phyloP scores from a whole-genome alignment of 2,329 filamentous ascomycete species.

The Fusarium graminum region DNA sequence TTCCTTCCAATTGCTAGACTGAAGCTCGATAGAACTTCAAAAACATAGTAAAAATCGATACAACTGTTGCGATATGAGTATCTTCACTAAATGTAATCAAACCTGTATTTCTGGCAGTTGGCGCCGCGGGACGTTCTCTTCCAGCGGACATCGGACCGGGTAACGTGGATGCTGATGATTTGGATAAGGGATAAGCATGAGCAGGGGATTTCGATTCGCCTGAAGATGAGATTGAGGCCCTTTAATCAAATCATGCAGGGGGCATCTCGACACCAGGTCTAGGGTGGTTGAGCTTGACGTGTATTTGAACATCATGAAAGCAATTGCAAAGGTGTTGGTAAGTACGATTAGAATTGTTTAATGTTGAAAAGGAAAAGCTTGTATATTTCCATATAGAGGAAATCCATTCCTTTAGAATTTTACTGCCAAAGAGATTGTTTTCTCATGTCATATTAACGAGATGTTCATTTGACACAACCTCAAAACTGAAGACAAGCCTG shows the following conservation, averaged over 20 bases:
- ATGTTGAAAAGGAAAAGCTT: too few relatives aligned
- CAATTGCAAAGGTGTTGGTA: too few relatives aligned
- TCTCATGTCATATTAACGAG: too few relatives aligned
- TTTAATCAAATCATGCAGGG: slow-evolving; percentile 44
- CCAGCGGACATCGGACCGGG: slow-evolving; percentile 1
- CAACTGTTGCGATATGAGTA: background rate
- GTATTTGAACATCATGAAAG: too few relatives aligned
- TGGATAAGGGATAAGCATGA: slow-evolving; percentile 29
- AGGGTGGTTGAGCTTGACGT: background rate
- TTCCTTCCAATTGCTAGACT: slow-evolving; percentile 2
- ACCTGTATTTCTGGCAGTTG: background rate
- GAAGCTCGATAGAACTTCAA: background rate
- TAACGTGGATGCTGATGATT: slow-evolving; percentile 10
- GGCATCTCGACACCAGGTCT: slow-evolving; percentile 4
- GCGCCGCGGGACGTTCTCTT: slow-evolving; percentile 3
- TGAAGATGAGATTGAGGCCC: slow-evolving; percentile 39
- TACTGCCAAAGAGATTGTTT: too few relatives aligned
- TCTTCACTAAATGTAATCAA: background rate
- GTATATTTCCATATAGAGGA: too few relatives aligned
- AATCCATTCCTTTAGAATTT: too few relatives aligned
- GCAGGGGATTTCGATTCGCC: slow-evolving; percentile 32
- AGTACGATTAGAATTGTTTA: too few relatives aligned
- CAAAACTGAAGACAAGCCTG: too few relatives aligned
- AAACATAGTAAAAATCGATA: background rate
- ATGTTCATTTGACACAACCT: too few relatives aligned